Conservation (phyloP, 116 monocot genomes). For the Trichopus zeylanicus region DNA sequence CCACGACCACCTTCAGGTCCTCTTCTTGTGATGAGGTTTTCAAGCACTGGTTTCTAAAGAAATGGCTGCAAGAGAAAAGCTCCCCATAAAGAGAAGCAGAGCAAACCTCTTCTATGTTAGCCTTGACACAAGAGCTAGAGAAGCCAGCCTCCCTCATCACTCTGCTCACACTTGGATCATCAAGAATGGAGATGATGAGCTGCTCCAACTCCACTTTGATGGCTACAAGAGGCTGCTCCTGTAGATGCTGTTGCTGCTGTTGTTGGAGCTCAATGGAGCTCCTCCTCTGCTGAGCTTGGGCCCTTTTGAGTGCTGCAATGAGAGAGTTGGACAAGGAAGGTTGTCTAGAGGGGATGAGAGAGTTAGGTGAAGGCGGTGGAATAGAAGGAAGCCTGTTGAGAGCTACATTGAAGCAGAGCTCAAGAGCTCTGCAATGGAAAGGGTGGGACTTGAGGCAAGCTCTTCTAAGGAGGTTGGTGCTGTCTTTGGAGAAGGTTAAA, state of each 20-base stretch:
- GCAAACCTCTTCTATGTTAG: constrained; percentile 43
- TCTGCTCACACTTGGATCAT: constrained; percentile 93
- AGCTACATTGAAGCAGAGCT: constrained; percentile 98
- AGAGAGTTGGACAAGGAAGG: constrained; percentile 89
- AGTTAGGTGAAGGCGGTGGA: constrained; percentile 34
- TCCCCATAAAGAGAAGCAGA: constrained; percentile 16
- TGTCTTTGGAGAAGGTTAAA: constrained; percentile 30
- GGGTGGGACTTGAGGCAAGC: constrained; percentile 73
- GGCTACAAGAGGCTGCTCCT: constrained; percentile 59
- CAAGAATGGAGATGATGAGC: constrained; percentile 82
- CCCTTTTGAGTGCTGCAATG: constrained; percentile 88
- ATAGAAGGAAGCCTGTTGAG: constrained; percentile 83
- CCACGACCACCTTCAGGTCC: constrained; percentile 59
- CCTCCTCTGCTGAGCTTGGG: constrained; percentile 86
- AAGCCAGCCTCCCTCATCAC: constrained; percentile 97
- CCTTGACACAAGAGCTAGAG: constrained; percentile 78
- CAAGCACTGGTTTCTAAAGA: constrained; percentile 14
- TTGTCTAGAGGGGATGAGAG: constrained; percentile 20
- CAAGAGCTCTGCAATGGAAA: constrained; percentile 78
- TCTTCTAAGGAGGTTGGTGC: constrained; percentile 38
- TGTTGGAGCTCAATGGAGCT: constrained; percentile 80
- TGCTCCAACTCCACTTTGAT: constrained; percentile 89
- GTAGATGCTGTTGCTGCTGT: constrained; percentile 39
- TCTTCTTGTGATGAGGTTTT: constrained; percentile 30
- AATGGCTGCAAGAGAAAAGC: constrained; percentile 6